These are phyloP conservation scores for Leccinum subgranulosum DNA, from an alignment of 768 basidiomycete species.

Conservation along the genomic window DNA sequence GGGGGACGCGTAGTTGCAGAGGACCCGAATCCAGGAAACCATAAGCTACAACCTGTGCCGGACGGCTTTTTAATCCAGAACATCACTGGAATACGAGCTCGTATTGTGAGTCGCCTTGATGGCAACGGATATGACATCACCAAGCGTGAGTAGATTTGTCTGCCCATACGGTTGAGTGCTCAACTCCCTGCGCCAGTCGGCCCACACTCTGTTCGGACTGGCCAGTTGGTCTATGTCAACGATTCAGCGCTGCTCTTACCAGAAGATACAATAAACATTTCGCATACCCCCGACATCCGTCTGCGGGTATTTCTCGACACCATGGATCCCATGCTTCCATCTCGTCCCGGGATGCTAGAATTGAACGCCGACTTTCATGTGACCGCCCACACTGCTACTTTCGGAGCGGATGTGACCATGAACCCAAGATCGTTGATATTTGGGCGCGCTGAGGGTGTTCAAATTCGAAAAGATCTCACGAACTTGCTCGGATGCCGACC, in stretches of 20 bases:
- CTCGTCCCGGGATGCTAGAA: constrained; percentile 38
- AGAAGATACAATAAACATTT: constrained; percentile 19
- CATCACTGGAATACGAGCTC: constrained; percentile 72
- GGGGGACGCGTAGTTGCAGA: constrained; percentile 52
- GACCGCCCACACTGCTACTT: constrained; percentile 61
- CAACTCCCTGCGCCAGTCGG: constrained; percentile 54
- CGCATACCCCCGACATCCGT: constrained; percentile 41
- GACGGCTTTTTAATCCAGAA: constrained; percentile 78
- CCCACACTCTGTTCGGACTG: constrained; percentile 73
- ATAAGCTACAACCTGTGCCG: constrained; percentile 59
- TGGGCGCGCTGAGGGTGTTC: constrained; percentile 49
- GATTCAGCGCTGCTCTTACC: constrained; percentile 50
- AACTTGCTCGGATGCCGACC: constrained; percentile 62
- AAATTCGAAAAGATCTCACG: constrained; percentile 45
- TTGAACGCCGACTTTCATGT: constrained; percentile 46
- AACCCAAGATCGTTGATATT: constrained; percentile 39
- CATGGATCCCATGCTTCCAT: constrained; percentile 44
- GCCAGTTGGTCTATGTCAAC: constrained; percentile 80
- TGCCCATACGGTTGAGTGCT: not conserved
- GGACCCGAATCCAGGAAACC: constrained; percentile 63
- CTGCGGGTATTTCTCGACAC: constrained; percentile 58
- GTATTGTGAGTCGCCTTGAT: constrained; percentile 77
- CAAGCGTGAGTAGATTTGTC: constrained; percentile 52
- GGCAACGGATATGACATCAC: constrained; percentile 84
- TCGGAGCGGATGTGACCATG: constrained; percentile 61